A percentile compares a stretch with the other conserved stretches of the same genome.
These are phyloP conservation scores for Tetrapisispora fleetii DNA, from an alignment of 805 yeast genomes.

Conservation along the genomic window DNA sequence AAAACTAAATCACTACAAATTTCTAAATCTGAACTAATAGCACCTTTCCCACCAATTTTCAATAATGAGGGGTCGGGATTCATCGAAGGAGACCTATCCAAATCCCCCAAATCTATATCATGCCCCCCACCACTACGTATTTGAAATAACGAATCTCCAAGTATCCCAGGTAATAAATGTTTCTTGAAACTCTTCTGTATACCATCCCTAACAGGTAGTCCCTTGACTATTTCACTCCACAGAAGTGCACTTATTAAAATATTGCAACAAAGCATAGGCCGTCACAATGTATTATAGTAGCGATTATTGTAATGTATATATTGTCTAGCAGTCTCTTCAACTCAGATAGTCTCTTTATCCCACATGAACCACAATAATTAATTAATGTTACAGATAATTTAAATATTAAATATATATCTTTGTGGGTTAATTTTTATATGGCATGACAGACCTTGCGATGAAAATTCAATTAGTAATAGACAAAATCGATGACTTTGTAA, in stretches of 20 bases:
- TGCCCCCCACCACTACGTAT: slow-evolving; percentile 10
- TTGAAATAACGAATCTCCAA: neutral
- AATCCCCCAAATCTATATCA: slow-evolving; percentile 33
- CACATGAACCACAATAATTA: too few species aligned
- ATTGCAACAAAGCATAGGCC: too few species aligned
- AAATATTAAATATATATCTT: too few species aligned
- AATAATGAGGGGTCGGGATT: slow-evolving; percentile 24
- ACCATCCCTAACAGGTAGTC: neutral
- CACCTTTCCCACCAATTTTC: slow-evolving; percentile 23
- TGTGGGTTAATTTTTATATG: too few species aligned
- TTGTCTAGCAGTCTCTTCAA: too few species aligned
- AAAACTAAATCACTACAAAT: slow-evolving; percentile 25
- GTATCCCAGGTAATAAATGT: neutral
- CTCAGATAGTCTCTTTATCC: too few species aligned
- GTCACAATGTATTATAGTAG: too few species aligned
- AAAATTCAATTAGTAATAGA: too few species aligned
- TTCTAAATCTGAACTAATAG: slow-evolving; percentile 32
- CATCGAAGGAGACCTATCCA: slow-evolving; percentile 30
- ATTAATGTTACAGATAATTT: too few species aligned
- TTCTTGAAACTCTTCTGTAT: neutral
- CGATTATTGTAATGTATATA: too few species aligned
- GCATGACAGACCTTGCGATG: too few species aligned
- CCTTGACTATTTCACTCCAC: neutral
- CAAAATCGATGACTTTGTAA: too few species aligned
- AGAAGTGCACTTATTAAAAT: neutral